Conservation (phyloP, 352 stramenopile species). For the Thalassiosira exigua region DNA sequence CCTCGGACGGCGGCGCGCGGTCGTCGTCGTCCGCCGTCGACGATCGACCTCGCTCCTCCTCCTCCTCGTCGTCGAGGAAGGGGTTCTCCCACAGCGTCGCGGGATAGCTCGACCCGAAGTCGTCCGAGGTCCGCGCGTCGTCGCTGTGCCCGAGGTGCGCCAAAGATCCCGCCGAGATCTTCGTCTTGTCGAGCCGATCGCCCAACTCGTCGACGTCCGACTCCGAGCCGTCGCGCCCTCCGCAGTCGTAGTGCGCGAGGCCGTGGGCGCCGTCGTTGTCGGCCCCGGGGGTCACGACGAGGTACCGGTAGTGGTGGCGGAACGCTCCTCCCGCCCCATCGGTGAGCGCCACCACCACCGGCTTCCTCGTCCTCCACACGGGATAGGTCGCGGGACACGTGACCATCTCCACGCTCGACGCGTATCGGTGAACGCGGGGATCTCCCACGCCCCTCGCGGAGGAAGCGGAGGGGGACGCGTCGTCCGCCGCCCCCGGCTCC, state of each 20-base stretch:
- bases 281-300: conserved; percentile 53
- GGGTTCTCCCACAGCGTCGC: conserved; percentile 56
- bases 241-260: conserved; percentile 6
- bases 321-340: conserved; percentile 26
- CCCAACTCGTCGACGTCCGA: conserved; percentile 33
- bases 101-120: conserved; percentile 35
- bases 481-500: conserved; percentile 8
- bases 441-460: conserved; percentile 30
- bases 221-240: neutral
- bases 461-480: neutral
- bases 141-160: too few species aligned
- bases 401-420: conserved; percentile 87
- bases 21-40: neutral
- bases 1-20: too few species aligned
- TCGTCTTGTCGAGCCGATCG: conserved; percentile 17
- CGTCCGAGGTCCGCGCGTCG: conserved; percentile 17
- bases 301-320: conserved; percentile 57
- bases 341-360: conserved; percentile 86
- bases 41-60: conserved; percentile 1
- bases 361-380: conserved; percentile 91
- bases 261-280: conserved; percentile 27
- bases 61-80: conserved; percentile 19
- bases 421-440: conserved; percentile 14
- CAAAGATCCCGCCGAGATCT: conserved; percentile 35
- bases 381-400: conserved; percentile 93